Evolutionary conservation across 2,329 filamentous ascomycete genomes (phyloP).

Genomic region (Zalaria sp.): DNA sequence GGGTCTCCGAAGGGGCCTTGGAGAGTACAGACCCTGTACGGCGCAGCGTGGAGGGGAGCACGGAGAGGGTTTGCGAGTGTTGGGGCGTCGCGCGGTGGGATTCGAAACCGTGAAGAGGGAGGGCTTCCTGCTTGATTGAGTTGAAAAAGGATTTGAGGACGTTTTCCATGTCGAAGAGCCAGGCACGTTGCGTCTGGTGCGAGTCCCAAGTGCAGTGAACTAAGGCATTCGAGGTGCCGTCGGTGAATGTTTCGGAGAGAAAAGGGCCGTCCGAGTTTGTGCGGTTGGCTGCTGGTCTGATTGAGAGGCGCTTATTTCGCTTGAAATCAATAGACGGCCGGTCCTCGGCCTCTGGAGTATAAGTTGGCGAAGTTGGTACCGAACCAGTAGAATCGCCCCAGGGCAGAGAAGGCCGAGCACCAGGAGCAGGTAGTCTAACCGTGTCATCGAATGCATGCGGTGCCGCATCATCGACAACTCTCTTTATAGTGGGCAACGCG

Average conservation of each 20-base stretch:
- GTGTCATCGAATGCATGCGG: constrained; percentile 47
- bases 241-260: constrained; percentile 19
- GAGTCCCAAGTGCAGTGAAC: constrained; percentile 60
- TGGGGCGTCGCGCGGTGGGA: constrained; percentile 4
- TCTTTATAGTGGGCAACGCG: constrained; percentile 76
- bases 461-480: constrained; percentile 59
- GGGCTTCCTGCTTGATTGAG: constrained; percentile 73
- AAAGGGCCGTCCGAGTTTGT: constrained; percentile 14
- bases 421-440: constrained; percentile 9
- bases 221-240: constrained; percentile 56
- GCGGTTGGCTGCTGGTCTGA: constrained; percentile 21
- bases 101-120: constrained; percentile 71
- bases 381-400: constrained; percentile 16
- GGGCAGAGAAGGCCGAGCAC: constrained; percentile 13
- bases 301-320: constrained; percentile 26
- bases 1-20: constrained; percentile 78
- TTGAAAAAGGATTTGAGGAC: constrained; percentile 84
- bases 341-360: constrained; percentile 12
- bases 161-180: constrained; percentile 81
- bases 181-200: constrained; percentile 54
- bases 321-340: constrained; percentile 19
- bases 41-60: constrained; percentile 48
- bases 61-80: constrained; percentile 42
- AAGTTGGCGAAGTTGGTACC: neutral
- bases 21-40: constrained; percentile 83